Conservation (phyloP, 2,329 filamentous ascomycete genomes). For the Teratosphaeria destructans region DNA sequence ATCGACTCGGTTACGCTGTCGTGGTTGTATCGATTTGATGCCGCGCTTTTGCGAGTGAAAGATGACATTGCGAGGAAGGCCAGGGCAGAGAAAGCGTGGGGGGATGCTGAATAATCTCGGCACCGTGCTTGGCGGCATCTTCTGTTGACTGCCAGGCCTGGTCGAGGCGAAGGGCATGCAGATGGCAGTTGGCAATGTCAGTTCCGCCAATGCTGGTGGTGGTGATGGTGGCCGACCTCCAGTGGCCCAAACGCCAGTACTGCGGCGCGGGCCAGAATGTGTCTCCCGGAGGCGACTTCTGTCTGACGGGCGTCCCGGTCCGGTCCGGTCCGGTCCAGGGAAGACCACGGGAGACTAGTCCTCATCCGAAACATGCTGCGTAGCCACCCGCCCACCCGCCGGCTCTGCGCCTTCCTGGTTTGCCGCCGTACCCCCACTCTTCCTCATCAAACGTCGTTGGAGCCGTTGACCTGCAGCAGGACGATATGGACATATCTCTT, state of each 20-base stretch:
- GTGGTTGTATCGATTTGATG: constrained; percentile 48
- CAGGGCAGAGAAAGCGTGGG: constrained; percentile 24
- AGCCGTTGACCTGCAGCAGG: background rate
- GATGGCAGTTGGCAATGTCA: background rate
- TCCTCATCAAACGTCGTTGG: background rate
- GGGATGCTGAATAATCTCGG: constrained; percentile 17
- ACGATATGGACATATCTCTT: background rate
- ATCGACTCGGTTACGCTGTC: constrained; percentile 39
- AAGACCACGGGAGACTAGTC: background rate
- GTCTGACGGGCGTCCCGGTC: background rate
- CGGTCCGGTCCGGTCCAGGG: no score
- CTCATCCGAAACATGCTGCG: background rate
- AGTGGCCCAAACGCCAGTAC: background rate
- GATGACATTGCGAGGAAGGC: constrained; percentile 20
- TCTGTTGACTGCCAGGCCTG: background rate
- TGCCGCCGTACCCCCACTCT: background rate
- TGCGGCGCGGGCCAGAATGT: background rate
- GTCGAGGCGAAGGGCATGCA: background rate
- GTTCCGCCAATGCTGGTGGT: background rate
- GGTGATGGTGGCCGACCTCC: background rate
- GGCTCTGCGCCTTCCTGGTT: background rate
- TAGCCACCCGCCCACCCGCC: background rate
- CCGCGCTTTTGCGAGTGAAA: constrained; percentile 19
- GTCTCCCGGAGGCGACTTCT: background rate
- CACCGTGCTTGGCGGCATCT: constrained; percentile 19